phyloP scores from a whole-genome alignment of 2,329 filamentous ascomycete species.

The Escovopsis sp. region DNA sequence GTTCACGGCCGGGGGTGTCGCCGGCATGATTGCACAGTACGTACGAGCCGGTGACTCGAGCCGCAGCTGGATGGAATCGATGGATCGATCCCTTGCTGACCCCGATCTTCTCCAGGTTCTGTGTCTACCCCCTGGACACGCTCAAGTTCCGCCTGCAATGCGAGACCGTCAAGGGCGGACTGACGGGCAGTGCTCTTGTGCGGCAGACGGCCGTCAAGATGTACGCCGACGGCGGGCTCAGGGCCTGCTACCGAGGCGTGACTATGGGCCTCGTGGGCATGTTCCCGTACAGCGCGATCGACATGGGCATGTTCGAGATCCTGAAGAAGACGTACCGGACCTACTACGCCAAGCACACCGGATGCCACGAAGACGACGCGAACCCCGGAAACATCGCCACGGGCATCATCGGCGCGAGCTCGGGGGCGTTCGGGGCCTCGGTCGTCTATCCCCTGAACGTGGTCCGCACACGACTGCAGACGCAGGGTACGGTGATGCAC shows the following conservation, averaged over 20 bases:
- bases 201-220: conserved; percentile 74
- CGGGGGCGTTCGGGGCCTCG: conserved; percentile 82
- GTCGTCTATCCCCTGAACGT: conserved; percentile 93
- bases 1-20: conserved; percentile 79
- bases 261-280: conserved; percentile 91
- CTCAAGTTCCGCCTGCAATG: conserved; percentile 80
- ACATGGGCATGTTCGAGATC: conserved; percentile 89
- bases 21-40: conserved; percentile 86
- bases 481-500: conserved; percentile 86
- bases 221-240: conserved; percentile 59
- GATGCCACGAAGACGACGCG: conserved; percentile 72
- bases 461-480: conserved; percentile 79
- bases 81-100: conserved; percentile 9
- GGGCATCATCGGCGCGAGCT: conserved; percentile 78
- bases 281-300: conserved; percentile 95
- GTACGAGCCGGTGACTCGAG: conserved; percentile 15
- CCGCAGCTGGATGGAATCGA: neutral
- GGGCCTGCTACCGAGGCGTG: conserved; percentile 76
- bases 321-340: conserved; percentile 62
- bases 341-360: conserved; percentile 52
- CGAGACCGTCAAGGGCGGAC: conserved; percentile 74
- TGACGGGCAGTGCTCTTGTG: conserved; percentile 71
- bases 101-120: conserved; percentile 40
- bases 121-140: conserved; percentile 86
- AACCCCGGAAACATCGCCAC: conserved; percentile 69